Base-by-base conservation (phyloP, 306 rosid species). In the Vachellia collinsii region DNA sequence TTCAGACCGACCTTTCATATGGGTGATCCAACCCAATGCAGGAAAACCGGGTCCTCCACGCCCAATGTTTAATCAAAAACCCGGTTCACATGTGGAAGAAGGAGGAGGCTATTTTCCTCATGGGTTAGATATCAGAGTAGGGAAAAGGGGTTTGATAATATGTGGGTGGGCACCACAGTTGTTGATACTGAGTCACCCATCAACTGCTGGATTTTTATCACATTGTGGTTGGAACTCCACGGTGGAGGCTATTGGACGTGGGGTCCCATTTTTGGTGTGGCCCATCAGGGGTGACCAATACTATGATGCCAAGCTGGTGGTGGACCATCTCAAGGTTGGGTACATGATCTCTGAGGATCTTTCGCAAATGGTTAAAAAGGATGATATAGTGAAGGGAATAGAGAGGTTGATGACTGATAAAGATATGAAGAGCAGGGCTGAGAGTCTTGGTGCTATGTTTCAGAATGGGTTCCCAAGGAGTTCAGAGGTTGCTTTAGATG, bases 221-320 rank as follows among this genome's bases (percentile, higher is more conserved):
- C 97, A 92, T 0, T 91, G 94, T 43, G 95, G 94, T 4, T 92
- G 95, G 97, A 92, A 92, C 61, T 92, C 95, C 0, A 91, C 97
- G 0, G 70, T 87, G 82, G 95, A 93, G 54, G 94, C 90, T 20
- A 72, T 93, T 1, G 95, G 86, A 41, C 85, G 84, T 11, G 94
- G 91, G 73, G 75, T 92, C 4, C 97, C 97, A 17, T 29, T 90
- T 11, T 59, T 92, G 86, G 93, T 38, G 2, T 92, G 94, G 94
- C 94, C 94, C 7, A 86, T 90, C 1, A 80, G 92, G 65, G 94
- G 97, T 19, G 97, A 92, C 37, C 94, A 92, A 64, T 11, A 75
- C 66, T 1, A 36, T 17, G 70, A 92, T 65, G 94, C 87, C 7
- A 87, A 87, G 51, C 62, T 90, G 77, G 90, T 87, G 53, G 88